Evolutionary conservation across 2,329 filamentous ascomycete genomes (phyloP).

Genomic region (Penicillium sp.): DNA sequence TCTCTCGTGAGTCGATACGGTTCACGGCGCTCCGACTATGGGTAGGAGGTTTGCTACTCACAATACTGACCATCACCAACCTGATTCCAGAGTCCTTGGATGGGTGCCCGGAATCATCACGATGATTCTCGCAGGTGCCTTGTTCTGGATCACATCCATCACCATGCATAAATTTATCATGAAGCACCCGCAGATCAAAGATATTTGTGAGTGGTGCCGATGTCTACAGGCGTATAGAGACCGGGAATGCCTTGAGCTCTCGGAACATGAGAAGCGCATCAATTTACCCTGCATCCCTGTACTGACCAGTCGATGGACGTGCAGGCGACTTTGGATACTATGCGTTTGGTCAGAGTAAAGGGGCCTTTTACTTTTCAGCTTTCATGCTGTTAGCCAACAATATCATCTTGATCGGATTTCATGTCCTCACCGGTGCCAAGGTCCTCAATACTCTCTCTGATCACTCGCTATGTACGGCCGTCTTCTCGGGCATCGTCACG

Average conservation of each 20-base stretch:
- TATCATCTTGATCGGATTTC: conserved; percentile 48
- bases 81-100: conserved; percentile 13
- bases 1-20: conserved; percentile 34
- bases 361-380: conserved; percentile 43
- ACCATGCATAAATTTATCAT: conserved; percentile 51
- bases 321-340: conserved; percentile 46
- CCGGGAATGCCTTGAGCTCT: too few species aligned
- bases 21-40: too few species aligned
- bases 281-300: not conserved
- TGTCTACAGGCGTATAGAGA: too few species aligned
- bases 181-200: conserved; percentile 46
- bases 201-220: conserved; percentile 38
- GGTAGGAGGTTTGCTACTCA: not conserved
- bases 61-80: not conserved
- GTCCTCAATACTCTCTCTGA: conserved; percentile 46
- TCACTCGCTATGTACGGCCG: conserved; percentile 45
- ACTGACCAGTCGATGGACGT: not conserved
- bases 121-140: conserved; percentile 40
- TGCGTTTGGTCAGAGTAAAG: conserved; percentile 39
- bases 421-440: conserved; percentile 46
- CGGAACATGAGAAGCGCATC: too few species aligned
- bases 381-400: conserved; percentile 45
- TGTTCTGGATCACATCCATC: conserved; percentile 48
- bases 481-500: conserved; percentile 44
- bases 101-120: conserved; percentile 22